Base-by-base conservation (phyloP, 371 early-diverging fungal species). In the Mucor velutinosus region DNA sequence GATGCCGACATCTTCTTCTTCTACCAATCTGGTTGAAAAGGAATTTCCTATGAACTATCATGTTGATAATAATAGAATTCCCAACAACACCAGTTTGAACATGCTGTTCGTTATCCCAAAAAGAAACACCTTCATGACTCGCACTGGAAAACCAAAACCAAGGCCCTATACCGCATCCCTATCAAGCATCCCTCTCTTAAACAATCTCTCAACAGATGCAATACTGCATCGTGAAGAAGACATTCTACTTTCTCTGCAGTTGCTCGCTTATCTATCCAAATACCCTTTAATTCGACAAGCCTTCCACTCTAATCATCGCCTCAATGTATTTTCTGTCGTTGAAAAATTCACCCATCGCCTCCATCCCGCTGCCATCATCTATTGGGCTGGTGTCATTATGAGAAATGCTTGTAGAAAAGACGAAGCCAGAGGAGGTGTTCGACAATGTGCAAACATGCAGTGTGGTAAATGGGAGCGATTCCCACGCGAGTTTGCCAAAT, bases 191-290 rank as follows among this genome's bases (percentile, higher is more conserved):
- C 72, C 76, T 58, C 51, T 75, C 14, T 58, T 75, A 29, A 67
- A 71, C 35, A 74, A 77, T 57, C 64, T 75, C 14, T 56, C 75
- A 2, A 79, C 86, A 21, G 85, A 87, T 57, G 81, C 87, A 39
- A 80, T 86, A 62, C 85, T 90, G 65, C 91, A 85, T 62, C 87
- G 92, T 57, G 90, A 89, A 69, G 92, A 93, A 69, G 93, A 95
- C 63, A 89, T 95, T 32, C 80, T 94, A n/a, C 82, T 93, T 25
- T 89, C 93, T 5, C 80, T 93, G 66, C 94, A 94, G 75, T 81
- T 95, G 32, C 81, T 94, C 15, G 95, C 94, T 43, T 93, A 92
- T 69, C 84, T 95, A 29, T 89, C 90, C 53, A 95, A 95, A 77
- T 91, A 94, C 82, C 87, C 90, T 62, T 76, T 80, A 21, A 77